Base-by-base conservation (phyloP, 1,139 yeast genomes). In the Kurtzmaniella quercitrusa region DNA sequence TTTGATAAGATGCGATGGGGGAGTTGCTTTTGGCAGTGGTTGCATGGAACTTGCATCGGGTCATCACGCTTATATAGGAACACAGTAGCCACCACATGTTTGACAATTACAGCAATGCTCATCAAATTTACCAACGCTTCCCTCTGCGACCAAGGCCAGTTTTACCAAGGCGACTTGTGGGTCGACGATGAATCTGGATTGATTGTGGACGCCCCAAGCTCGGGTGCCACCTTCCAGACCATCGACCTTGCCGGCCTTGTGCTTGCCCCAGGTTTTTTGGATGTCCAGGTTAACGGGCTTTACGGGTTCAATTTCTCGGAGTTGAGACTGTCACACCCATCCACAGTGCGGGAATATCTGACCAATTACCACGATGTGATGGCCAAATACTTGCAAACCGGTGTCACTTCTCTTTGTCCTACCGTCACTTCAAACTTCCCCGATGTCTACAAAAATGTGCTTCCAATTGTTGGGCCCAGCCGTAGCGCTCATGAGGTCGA, bases 271-370 rank as follows among this genome's bases (percentile, higher is more conserved):
- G 86, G 86, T 2, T 78, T 74, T 53, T 64, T 81, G 17, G 86
- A 81, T 56, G 73, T 79, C 46, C 86, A 81, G 56, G 75, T 79
- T 47, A 81, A 81, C 51, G 86, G 85, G 9, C 73, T 80, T 41
- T 79, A 73, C 50, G 85, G 85, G 3, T 64, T 79, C 50, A 82
- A 80, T 50, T 81, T 75, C 55, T 73, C 81, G 24, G 65, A 66
- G 46, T 61, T 69, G 46, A 62, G 58, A 51, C 60, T 57, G 41
- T 70, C 76, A 15, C 59, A 70, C 8, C 59, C 62, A 1, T 55
- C 62, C 38, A 77, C 75, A 16, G 51, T 70, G 23, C 53, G 48
- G 12, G 55, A 52, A 18, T 72, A 66, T 51, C 52, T 58, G 41
- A 52, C 53, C 15, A 60, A 62, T 47, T 76, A 75, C 51, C 58